Evolutionary conservation across 345 rosid species (phyloP).

Genomic region (Citrus unshiu): DNA sequence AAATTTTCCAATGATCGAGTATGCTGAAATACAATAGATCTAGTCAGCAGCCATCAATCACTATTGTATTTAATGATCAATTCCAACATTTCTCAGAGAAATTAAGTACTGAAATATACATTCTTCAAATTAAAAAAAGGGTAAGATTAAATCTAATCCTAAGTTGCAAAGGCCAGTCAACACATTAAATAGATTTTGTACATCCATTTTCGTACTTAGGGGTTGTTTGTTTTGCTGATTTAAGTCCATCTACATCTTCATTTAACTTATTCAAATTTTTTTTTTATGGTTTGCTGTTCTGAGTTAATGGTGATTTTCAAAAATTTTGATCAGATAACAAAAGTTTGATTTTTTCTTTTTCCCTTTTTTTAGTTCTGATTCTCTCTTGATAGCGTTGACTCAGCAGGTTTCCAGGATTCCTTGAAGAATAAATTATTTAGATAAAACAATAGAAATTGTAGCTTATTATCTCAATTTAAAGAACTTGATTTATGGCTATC

Average conservation of each 20-base stretch:
- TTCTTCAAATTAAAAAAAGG: neutral
- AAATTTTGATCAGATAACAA: neutral
- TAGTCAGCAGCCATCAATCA: constrained; percentile 5
- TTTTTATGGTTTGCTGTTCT: neutral
- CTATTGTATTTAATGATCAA: neutral
- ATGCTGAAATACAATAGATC: constrained; percentile 44
- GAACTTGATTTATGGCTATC: neutral
- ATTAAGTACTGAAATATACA: neutral
- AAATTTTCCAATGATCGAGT: constrained; percentile 25
- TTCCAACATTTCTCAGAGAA: neutral
- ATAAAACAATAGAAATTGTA: neutral
- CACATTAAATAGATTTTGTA: neutral
- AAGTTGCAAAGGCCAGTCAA: neutral
- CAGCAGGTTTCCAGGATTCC: neutral
- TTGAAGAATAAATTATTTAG: neutral
- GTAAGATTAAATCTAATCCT: neutral
- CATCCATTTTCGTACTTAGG: neutral
- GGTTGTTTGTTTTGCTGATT: neutral
- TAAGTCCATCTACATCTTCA: neutral
- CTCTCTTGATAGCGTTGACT: neutral
- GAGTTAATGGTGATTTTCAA: neutral
- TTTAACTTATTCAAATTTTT: neutral
- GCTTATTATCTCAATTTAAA: neutral
- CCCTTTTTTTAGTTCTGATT: neutral
- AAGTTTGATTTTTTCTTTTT: neutral